These are phyloP conservation scores for Cornus suecica DNA, from an alignment of 148 eudicot species.

Conservation along the genomic window DNA sequence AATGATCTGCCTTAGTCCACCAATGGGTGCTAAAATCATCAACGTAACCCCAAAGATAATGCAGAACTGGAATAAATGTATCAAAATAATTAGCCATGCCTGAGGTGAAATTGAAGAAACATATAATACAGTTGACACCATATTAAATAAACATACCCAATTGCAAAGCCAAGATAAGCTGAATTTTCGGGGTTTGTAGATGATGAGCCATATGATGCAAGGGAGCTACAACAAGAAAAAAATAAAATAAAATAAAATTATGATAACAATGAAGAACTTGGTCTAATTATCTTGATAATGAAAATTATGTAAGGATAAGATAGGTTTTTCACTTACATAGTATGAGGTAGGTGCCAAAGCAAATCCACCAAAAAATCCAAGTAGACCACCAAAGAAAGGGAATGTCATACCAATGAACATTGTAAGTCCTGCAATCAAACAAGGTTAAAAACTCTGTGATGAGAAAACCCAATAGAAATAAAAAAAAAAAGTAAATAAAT, in stretches of 20 bases:
- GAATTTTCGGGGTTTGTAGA: constrained; percentile 42
- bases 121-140: not conserved
- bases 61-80: constrained; percentile 29
- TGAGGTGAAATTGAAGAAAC: not conserved
- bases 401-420: constrained; percentile 54
- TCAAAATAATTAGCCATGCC: not conserved
- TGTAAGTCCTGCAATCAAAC: constrained; percentile 40
- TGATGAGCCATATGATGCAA: constrained; percentile 43
- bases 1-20: constrained; percentile 42
- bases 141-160: constrained; percentile 30
- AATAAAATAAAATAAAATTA: not conserved
- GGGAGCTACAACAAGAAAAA: constrained; percentile 34
- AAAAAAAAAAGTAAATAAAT: not conserved
- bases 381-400: constrained; percentile 72
- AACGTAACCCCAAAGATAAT: constrained; percentile 36
- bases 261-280: not conserved
- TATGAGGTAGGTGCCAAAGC: constrained; percentile 69
- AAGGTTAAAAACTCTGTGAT: constrained; percentile 19
- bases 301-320: not conserved
- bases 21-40: constrained; percentile 58
- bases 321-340: constrained; percentile 36
- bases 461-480: not conserved
- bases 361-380: constrained; percentile 79
- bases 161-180: constrained; percentile 43
- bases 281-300: not conserved